These are phyloP conservation scores for Phaseolus coccineus DNA, from an alignment of 331 rosid genomes.

Conservation along the genomic window DNA sequence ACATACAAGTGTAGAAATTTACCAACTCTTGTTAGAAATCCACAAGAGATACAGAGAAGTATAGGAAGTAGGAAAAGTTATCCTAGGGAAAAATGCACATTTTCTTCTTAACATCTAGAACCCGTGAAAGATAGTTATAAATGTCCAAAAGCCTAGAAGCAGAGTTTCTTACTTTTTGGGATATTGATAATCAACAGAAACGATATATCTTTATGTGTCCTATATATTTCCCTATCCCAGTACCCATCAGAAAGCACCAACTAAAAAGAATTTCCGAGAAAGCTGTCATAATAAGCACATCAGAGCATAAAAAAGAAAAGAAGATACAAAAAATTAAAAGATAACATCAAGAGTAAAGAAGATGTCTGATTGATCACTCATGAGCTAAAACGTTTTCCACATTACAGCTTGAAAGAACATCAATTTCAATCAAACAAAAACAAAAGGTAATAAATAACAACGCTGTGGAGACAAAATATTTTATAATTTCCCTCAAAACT, in stretches of 20 bases:
- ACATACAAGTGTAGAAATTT: background rate
- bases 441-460: conserved; percentile 20
- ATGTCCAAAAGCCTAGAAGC: conserved; percentile 3
- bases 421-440: background rate
- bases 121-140: background rate
- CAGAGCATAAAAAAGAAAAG: background rate
- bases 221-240: background rate
- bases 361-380: background rate
- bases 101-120: background rate
- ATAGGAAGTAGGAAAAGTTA: background rate
- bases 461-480: background rate
- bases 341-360: background rate
- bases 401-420: background rate
- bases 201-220: background rate
- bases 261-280: background rate
- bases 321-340: background rate
- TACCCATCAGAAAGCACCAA: background rate
- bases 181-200: background rate
- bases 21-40: background rate
- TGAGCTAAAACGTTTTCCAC: background rate
- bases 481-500: conserved; percentile 40
- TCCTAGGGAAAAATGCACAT: background rate
- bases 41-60: conserved; percentile 7
- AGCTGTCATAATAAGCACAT: background rate
- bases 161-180: background rate